Conservation (phyloP, 768 basidiomycete species). For the Naganishia friedmannii region DNA sequence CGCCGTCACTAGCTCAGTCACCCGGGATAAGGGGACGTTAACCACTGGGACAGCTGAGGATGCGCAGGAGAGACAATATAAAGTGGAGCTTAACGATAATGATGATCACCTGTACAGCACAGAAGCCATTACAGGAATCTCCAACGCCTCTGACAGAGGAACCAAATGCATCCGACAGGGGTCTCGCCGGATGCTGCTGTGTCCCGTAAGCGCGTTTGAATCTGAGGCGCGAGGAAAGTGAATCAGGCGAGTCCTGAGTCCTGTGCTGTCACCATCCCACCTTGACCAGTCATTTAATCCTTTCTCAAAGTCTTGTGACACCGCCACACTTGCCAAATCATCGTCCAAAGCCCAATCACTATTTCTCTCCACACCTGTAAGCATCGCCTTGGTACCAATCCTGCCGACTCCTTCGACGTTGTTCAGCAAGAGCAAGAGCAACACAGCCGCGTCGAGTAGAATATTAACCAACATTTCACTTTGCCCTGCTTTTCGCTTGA, state of each 20-base stretch:
- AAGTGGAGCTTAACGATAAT: too few relatives aligned
- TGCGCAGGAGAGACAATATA: too few relatives aligned
- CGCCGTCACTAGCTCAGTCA: too few relatives aligned
- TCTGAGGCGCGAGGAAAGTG: background rate
- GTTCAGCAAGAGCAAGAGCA: too few relatives aligned
- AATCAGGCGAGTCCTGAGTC: background rate
- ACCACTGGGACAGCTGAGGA: too few relatives aligned
- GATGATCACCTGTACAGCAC: too few relatives aligned
- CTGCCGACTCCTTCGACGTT: too few relatives aligned
- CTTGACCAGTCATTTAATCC: constrained; percentile 1
- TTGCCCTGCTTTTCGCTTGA: background rate
- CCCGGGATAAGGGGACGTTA: too few relatives aligned
- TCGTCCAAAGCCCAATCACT: background rate
- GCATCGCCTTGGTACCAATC: background rate
- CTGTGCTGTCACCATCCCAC: background rate
- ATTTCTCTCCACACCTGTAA: constrained; percentile 3
- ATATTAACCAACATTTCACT: constrained; percentile 9
- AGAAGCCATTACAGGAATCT: too few relatives aligned
- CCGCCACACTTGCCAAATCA: background rate
- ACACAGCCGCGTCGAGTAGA: constrained; percentile 17
- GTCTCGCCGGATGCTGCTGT: background rate
- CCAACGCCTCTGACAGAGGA: background rate
- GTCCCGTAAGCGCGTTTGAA: background rate
- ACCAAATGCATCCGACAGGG: background rate
- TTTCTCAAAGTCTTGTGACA: background rate